Conservation (phyloP, 73 alveolate genomes). For the Paraurostyla sp. region DNA sequence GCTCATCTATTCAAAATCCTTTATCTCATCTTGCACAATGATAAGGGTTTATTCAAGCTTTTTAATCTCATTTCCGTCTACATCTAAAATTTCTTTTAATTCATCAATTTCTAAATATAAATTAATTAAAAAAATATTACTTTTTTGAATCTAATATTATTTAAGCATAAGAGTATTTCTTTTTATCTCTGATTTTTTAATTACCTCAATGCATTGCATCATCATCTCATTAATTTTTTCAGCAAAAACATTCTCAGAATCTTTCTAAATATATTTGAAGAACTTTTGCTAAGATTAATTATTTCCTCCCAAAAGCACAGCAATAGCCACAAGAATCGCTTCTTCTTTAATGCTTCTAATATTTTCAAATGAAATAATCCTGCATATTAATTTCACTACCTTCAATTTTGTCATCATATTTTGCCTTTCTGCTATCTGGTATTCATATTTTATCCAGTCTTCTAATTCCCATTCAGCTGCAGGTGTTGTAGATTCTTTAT, state of each 20-base stretch:
- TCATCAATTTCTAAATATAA: slow-evolving; percentile 3
- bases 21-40: slow-evolving; percentile 48
- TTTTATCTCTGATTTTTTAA: slow-evolving; percentile 59
- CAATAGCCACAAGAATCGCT: slow-evolving; percentile 72
- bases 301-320: slow-evolving; percentile 81
- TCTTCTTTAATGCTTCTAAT: slow-evolving; percentile 64
- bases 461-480: slow-evolving; percentile 67
- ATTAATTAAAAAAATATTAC: neutral
- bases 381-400: slow-evolving; percentile 54
- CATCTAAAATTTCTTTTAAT: slow-evolving; percentile 17
- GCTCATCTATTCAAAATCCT: slow-evolving; percentile 3
- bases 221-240: slow-evolving; percentile 54
- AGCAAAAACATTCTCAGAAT: slow-evolving; percentile 67
- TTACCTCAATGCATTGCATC: slow-evolving; percentile 4
- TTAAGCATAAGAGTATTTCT: slow-evolving; percentile 24
- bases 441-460: slow-evolving; percentile 67
- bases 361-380: slow-evolving; percentile 29
- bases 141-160: slow-evolving; percentile 5
- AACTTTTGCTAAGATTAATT: slow-evolving; percentile 57
- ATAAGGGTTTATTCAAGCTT: slow-evolving; percentile 3
- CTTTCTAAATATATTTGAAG: slow-evolving; percentile 56
- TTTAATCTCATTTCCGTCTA: slow-evolving; percentile 45
- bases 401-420: slow-evolving; percentile 45
- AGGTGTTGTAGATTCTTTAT: slow-evolving; percentile 58
- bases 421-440: slow-evolving; percentile 57